These are phyloP conservation scores for Yamadazyma songkhlaensis DNA, from an alignment of 1,139 yeast genomes.

Conservation along the genomic window DNA sequence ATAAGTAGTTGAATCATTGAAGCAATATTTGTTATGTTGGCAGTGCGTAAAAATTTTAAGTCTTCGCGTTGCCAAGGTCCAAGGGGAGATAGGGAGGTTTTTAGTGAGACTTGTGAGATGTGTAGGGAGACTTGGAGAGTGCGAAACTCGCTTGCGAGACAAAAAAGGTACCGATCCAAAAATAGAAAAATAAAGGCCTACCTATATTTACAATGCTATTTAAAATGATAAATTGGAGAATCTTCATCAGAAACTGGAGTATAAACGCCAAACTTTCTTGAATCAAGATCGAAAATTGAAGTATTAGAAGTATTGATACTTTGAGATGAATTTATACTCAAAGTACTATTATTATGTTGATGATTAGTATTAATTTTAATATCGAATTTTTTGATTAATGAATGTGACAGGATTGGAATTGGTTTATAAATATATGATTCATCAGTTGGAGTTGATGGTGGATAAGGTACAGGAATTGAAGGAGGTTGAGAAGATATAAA, in stretches of 20 bases:
- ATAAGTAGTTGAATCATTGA: constrained; percentile 2
- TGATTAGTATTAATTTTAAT: constrained; percentile 13
- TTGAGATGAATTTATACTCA: constrained; percentile 26
- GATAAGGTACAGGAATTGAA: constrained; percentile 5
- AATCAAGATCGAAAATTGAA: constrained; percentile 30
- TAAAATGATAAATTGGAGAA: constrained; percentile 18
- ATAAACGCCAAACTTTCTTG: constrained; percentile 22
- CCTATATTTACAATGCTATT: constrained; percentile 6
- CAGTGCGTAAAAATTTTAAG: constrained; percentile 5
- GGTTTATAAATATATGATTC: constrained; percentile 17
- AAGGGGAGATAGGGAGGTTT: too few species aligned
- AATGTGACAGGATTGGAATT: constrained; percentile 14
- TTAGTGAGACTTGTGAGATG: too few species aligned
- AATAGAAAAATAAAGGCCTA: background rate
- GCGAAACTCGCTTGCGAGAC: too few species aligned
- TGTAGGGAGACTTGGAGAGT: too few species aligned
- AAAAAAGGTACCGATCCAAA: background rate
- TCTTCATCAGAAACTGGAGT: constrained; percentile 38
- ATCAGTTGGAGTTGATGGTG: constrained; percentile 3
- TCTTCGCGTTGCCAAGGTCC: background rate
- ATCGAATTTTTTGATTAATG: constrained; percentile 11
- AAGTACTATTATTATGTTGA: constrained; percentile 26
- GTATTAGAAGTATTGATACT: constrained; percentile 22
- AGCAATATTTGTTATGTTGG: constrained; percentile 6
- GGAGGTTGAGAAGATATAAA: constrained; percentile 7